Percentiles rank a stretch among this genome's conserved stretches.
phyloP scores from a whole-genome alignment of 208 protist species.

The Phytomonas sp. region DNA sequence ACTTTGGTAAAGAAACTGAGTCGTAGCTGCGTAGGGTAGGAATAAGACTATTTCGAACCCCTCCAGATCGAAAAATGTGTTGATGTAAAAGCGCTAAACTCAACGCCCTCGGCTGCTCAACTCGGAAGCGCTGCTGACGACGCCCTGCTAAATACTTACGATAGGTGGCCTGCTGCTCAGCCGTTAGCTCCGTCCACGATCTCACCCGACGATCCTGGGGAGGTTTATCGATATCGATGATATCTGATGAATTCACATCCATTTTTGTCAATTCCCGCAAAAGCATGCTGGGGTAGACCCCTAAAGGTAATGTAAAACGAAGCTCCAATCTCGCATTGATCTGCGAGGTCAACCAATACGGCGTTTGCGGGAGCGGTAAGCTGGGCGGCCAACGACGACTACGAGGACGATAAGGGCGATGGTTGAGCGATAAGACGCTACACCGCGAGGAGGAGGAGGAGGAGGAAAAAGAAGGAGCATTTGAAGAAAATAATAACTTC shows the following conservation, averaged over 20 bases:
- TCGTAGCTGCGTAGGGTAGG: slow-evolving; percentile 81
- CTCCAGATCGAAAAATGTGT: slow-evolving; percentile 78
- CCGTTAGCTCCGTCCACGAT: slow-evolving; percentile 31
- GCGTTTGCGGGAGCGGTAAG: slow-evolving; percentile 29
- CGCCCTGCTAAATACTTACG: slow-evolving; percentile 44
- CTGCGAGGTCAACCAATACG: slow-evolving; percentile 68
- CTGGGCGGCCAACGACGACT: slow-evolving; percentile 1
- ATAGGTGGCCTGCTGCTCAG: slow-evolving; percentile 46
- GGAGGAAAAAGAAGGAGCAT: too few relatives aligned
- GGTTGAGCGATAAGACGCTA: background rate
- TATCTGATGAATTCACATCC: slow-evolving; percentile 71
- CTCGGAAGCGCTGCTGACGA: slow-evolving; percentile 44
- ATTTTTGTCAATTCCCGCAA: slow-evolving; percentile 78
- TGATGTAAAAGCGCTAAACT: slow-evolving; percentile 74
- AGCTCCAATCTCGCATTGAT: slow-evolving; percentile 54
- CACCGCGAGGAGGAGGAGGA: too few relatives aligned
- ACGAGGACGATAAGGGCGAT: background rate
- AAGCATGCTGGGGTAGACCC: slow-evolving; percentile 70
- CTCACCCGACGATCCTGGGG: slow-evolving; percentile 29
- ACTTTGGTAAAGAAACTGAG: slow-evolving; percentile 31
- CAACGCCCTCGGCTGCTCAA: slow-evolving; percentile 46
- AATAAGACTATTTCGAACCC: slow-evolving; percentile 62
- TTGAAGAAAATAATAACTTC: too few relatives aligned
- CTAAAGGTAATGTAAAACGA: slow-evolving; percentile 41
- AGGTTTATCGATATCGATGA: slow-evolving; percentile 58